Conservation (phyloP, 2,329 filamentous ascomycete genomes). For the Camptophora hylomeconis region DNA sequence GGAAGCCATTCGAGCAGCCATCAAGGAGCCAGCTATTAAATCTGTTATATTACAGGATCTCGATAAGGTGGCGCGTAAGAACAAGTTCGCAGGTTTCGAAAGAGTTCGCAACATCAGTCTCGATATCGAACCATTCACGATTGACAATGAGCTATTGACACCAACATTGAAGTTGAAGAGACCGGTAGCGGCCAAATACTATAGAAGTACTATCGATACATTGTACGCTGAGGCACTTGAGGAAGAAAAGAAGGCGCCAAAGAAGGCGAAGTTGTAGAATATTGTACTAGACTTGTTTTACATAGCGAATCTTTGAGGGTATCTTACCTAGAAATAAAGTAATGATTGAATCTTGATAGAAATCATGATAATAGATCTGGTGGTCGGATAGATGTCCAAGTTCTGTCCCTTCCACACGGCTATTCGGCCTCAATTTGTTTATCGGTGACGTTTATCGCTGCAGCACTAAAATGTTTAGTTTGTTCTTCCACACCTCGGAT, state of each 20-base stretch:
- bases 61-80: conserved; percentile 62
- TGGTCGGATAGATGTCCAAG: too few relatives aligned
- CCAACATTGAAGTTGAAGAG: conserved; percentile 57
- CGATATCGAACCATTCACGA: conserved; percentile 76
- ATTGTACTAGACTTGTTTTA: too few relatives aligned
- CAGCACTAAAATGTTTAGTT: too few relatives aligned
- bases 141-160: conserved; percentile 71
- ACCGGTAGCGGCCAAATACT: conserved; percentile 52
- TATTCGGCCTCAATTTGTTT: too few relatives aligned
- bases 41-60: conserved; percentile 66
- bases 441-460: too few relatives aligned
- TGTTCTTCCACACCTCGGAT: too few relatives aligned
- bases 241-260: conserved; percentile 13
- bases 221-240: conserved; percentile 45
- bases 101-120: conserved; percentile 61
- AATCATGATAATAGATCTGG: too few relatives aligned
- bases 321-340: too few relatives aligned
- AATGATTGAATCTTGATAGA: too few relatives aligned
- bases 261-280: conserved; percentile 15
- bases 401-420: too few relatives aligned
- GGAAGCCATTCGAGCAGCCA: conserved; percentile 53
- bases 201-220: conserved; percentile 43
- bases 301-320: too few relatives aligned
- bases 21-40: conserved; percentile 56
- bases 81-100: conserved; percentile 90